Evolutionary conservation across 2,329 filamentous ascomycete genomes (phyloP), one percentile per base, ranked within the genome.

Genomic region (Colletotrichum orchidophilum): DNA sequence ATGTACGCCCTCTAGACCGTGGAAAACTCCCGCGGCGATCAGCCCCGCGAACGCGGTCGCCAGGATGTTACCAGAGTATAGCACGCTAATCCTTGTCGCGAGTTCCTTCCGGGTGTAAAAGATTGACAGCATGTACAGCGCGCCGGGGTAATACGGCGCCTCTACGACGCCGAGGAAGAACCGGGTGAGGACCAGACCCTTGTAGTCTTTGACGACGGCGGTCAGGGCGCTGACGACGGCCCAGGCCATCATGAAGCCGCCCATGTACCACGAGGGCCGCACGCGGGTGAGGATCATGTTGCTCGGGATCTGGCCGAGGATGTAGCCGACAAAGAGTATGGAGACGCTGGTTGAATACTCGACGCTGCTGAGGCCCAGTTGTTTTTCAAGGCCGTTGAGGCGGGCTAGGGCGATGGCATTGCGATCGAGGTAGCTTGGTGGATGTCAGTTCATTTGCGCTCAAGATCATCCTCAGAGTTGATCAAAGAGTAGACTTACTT

Each of bases 21-120:
- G 75, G 26, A 85, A 85, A 0, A 82, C 81, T 0, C 80, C 83
- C 0, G 83, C 81, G 0, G 83, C 83, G 33, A 87, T 83, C 18
- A 86, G 77, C 5, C 84, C 84, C 0, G 80, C 81, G 46, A 86
- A 85, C 1, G 81, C 80, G 0, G 77, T 80, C 4, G 79, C 77
- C 9, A 81, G 70, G 12, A 81, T 76, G 18, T 79, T 80, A 1
- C 81, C 82, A 0, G 83, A 80, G 66, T 87, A 86, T 3, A 87
- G 77, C 64, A 86, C 81, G 5, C 83, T 81, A 27, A 85, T 82
- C 54, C 84, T 78, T 1, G 80, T 77, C 11, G 81, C 79, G 29
- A 86, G 74, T 74, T 85, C 83, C 74, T 87, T 85, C 26, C 85
- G 80, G 2, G 86, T 88, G 76, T 90, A 90, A 78, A 87, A 90